Evolutionary conservation across 2,329 filamentous ascomycete species (phyloP).

Genomic region (Emergomyces pasteurianus): DNA sequence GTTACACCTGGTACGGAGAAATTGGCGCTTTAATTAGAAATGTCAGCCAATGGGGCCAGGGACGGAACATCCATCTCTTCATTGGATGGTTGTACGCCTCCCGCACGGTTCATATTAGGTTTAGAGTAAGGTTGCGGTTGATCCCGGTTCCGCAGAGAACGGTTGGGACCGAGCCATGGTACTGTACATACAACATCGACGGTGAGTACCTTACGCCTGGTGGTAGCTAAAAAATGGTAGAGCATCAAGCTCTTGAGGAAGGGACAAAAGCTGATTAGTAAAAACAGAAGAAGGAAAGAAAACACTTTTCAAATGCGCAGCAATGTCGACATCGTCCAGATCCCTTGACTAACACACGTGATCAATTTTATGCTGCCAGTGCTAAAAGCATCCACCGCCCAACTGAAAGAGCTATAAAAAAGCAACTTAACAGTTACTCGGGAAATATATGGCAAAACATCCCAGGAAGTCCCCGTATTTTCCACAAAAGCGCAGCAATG

Average conservation of each 20-base stretch:
- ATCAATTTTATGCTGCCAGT: too few relatives aligned
- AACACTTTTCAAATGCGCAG: too few relatives aligned
- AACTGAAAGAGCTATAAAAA: too few relatives aligned
- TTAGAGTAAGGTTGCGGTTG: neutral
- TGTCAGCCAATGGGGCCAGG: neutral
- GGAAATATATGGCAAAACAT: conserved; percentile 11
- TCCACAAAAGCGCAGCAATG: conserved; percentile 18
- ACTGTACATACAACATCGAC: neutral
- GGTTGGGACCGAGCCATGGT: neutral
- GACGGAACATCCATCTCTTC: neutral
- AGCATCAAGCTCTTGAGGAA: neutral
- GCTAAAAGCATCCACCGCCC: too few relatives aligned
- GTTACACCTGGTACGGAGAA: too few relatives aligned
- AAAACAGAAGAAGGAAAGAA: neutral
- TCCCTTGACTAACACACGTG: too few relatives aligned
- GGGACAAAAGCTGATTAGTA: neutral
- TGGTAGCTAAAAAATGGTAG: neutral
- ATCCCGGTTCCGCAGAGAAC: neutral
- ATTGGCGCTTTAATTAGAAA: too few relatives aligned
- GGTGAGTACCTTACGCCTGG: neutral
- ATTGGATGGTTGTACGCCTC: neutral
- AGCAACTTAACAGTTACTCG: too few relatives aligned
- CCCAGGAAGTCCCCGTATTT: conserved; percentile 35
- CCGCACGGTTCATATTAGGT: neutral
- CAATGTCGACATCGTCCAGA: too few relatives aligned